Conservation (phyloP, 495 filamentous ascomycete genomes). For the Podospora conica region DNA sequence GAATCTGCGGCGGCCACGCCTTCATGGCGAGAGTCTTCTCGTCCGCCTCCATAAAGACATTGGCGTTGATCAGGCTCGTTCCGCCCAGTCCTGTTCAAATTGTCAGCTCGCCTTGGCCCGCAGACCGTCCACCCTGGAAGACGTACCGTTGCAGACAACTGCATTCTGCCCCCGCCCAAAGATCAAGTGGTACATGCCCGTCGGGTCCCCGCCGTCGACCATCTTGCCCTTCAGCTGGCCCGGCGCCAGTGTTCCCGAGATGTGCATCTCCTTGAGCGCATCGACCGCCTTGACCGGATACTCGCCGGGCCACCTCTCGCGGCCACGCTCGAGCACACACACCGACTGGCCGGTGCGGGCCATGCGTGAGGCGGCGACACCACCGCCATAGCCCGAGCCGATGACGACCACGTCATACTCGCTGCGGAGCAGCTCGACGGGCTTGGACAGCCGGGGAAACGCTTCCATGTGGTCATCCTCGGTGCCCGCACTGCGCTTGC, state of each 20-base stretch:
- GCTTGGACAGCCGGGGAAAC: slow-evolving; percentile 50
- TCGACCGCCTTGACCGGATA: slow-evolving; percentile 48
- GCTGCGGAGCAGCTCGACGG: slow-evolving; percentile 50
- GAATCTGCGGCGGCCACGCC: slow-evolving; percentile 56
- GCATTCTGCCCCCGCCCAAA: slow-evolving; percentile 61
- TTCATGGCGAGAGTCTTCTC: slow-evolving; percentile 46
- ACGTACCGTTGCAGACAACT: slow-evolving; percentile 57
- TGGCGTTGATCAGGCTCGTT: slow-evolving; percentile 60
- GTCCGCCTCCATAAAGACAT: slow-evolving; percentile 60
- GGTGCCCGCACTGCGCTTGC: slow-evolving; percentile 9
- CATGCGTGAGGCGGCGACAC: slow-evolving; percentile 60
- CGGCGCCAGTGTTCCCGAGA: slow-evolving; percentile 50
- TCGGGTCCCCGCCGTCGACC: slow-evolving; percentile 48
- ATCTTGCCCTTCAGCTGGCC: slow-evolving; percentile 30
- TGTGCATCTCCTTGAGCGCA: slow-evolving; percentile 40
- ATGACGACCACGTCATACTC: slow-evolving; percentile 62
- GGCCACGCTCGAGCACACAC: slow-evolving; percentile 56
- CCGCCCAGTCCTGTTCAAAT: slow-evolving; percentile 50
- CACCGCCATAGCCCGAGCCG: slow-evolving; percentile 63
- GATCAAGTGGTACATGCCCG: slow-evolving; percentile 57
- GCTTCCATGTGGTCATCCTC: slow-evolving; percentile 38
- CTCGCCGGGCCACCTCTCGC: slow-evolving; percentile 60
- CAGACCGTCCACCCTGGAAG: not conserved
- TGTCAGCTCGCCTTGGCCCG: not conserved
- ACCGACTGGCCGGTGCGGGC: slow-evolving; percentile 55